Conservation (phyloP, 1,284 basidiomycete species). For the Prillingera fragicola region DNA sequence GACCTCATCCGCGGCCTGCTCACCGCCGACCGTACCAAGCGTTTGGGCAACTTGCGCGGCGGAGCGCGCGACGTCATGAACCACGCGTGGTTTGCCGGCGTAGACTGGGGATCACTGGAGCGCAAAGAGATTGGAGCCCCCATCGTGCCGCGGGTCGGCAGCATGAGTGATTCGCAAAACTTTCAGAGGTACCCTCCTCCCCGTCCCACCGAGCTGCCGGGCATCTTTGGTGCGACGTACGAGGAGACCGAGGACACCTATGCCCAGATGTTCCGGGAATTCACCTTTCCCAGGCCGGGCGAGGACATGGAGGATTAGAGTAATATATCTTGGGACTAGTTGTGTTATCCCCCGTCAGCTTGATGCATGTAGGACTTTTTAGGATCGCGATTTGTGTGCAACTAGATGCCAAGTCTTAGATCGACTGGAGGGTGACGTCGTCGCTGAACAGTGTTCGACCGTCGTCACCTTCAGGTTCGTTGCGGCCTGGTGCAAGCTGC, state of each 20-base stretch:
- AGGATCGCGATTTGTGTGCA: no score
- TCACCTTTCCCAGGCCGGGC: slow-evolving; percentile 32
- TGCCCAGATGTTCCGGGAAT: slow-evolving; percentile 40
- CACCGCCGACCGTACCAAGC: slow-evolving; percentile 49
- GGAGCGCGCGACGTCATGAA: slow-evolving; percentile 52
- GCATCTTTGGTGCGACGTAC: slow-evolving; percentile 44
- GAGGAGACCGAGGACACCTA: slow-evolving; percentile 39
- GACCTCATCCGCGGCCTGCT: slow-evolving; percentile 51
- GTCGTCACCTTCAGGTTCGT: no score
- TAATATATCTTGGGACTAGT: no score
- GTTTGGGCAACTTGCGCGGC: slow-evolving; percentile 51
- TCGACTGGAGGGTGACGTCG: no score
- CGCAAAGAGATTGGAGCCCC: slow-evolving; percentile 50
- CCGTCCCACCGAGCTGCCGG: slow-evolving; percentile 45
- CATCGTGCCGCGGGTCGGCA: slow-evolving; percentile 50
- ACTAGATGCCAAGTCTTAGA: no score
- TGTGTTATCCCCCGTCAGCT: no score
- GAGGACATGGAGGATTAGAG: no score
- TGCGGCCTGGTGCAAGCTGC: no score
- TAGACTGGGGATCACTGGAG: slow-evolving; percentile 50
- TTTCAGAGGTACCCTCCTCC: slow-evolving; percentile 49
- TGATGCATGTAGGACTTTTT: no score
- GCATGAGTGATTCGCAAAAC: slow-evolving; percentile 49
- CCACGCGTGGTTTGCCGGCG: slow-evolving; percentile 52
- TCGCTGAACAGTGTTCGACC: no score